phyloP scores from a whole-genome alignment of 2,329 filamentous ascomycete genomes.

The Cephalotrichum gorgonifer region DNA sequence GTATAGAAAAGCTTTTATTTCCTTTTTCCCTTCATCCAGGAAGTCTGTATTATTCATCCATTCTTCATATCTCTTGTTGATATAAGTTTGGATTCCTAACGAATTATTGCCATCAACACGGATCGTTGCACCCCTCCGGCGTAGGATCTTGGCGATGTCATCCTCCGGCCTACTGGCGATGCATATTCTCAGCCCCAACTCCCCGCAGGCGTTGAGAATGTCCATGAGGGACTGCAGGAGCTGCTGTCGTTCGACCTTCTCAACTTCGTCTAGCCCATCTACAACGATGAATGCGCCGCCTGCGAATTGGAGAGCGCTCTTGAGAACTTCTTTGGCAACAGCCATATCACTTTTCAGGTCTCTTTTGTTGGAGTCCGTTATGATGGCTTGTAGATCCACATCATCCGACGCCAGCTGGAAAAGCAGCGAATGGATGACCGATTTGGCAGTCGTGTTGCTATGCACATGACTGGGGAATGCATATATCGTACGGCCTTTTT shows the following conservation, averaged over 20 bases:
- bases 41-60: constrained; percentile 1
- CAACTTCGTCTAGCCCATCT: constrained; percentile 1
- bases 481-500: background rate
- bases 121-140: background rate
- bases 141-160: background rate
- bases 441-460: background rate
- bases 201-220: background rate
- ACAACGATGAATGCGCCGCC: background rate
- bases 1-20: background rate
- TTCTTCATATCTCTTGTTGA: constrained; percentile 5
- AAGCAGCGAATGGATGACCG: background rate
- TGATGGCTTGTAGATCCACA: background rate
- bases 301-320: background rate
- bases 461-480: background rate
- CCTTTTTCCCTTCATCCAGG: background rate
- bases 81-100: background rate
- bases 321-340: background rate
- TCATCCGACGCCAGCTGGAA: background rate
- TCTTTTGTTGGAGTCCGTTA: background rate
- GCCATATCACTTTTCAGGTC: background rate
- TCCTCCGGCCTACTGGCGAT: background rate
- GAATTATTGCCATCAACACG: background rate
- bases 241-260: background rate
- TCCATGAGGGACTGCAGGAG: background rate
- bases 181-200: background rate